phyloP scores from a whole-genome alignment of 257 asterid genomes.

The Leptodermis oblonga region DNA sequence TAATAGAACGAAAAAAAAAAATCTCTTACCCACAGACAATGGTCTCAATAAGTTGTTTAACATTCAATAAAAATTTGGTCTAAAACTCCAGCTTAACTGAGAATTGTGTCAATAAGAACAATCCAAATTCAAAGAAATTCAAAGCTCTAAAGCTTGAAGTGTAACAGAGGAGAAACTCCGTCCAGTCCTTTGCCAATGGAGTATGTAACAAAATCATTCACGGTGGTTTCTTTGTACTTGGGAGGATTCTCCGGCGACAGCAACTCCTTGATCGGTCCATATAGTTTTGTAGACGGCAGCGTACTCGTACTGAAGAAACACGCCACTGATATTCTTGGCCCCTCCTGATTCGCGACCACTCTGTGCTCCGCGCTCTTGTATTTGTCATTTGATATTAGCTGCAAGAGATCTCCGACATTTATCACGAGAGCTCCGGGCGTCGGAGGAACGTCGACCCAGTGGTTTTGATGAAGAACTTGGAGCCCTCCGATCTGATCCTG shows the following conservation, averaged over 20 bases:
- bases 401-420: conserved; percentile 30
- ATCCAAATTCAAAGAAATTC: background rate
- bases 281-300: conserved; percentile 9
- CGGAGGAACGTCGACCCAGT: conserved; percentile 36
- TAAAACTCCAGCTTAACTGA: too few species aligned
- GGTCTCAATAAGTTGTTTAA: too few species aligned
- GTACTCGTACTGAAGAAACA: conserved; percentile 21
- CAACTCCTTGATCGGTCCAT: conserved; percentile 1
- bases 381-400: conserved; percentile 24
- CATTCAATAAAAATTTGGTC: too few species aligned
- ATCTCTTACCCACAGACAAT: too few species aligned
- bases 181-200: background rate
- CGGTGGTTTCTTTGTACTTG: background rate
- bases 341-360: conserved; percentile 19
- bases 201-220: background rate
- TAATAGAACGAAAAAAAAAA: background rate
- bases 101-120: background rate
- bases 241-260: background rate
- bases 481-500: conserved; percentile 30
- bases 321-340: conserved; percentile 25
- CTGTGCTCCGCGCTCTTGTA: conserved; percentile 23
- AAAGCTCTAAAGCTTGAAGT: background rate
- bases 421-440: conserved; percentile 29
- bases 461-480: conserved; percentile 28
- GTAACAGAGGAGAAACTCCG: background rate